phyloP scores from a whole-genome alignment of 2,329 filamentous ascomycete species.

The Emydomyces testavorans region DNA sequence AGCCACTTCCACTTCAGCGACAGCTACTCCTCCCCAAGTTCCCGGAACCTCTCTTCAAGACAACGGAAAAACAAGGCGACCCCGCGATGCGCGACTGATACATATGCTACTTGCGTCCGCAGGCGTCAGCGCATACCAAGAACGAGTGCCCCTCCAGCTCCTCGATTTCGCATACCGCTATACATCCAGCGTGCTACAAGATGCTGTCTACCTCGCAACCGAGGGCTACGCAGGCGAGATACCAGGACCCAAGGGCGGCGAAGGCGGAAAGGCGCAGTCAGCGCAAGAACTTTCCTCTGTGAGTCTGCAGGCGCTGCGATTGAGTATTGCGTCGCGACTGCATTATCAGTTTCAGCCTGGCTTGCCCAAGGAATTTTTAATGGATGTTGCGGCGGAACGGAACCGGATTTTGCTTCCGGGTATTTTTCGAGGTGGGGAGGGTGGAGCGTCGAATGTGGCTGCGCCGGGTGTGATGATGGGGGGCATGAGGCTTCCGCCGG shows the following conservation, averaged over 20 bases:
- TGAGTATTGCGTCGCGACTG: slow-evolving; percentile 49
- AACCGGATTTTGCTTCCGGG: slow-evolving; percentile 45
- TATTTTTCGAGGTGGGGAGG: slow-evolving; percentile 40
- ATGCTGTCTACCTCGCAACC: slow-evolving; percentile 41
- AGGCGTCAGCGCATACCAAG: slow-evolving; percentile 41
- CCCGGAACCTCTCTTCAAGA: slow-evolving; percentile 38
- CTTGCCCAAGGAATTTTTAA: slow-evolving; percentile 51
- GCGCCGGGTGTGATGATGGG: slow-evolving; percentile 32
- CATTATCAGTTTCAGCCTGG: slow-evolving; percentile 50
- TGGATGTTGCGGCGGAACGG: slow-evolving; percentile 46
- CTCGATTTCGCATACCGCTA: slow-evolving; percentile 45
- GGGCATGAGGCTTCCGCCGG: slow-evolving; percentile 49
- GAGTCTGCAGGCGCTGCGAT: slow-evolving; percentile 46
- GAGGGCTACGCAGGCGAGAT: slow-evolving; percentile 39
- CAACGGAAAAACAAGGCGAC: slow-evolving; percentile 36
- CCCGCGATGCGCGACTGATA: slow-evolving; percentile 41
- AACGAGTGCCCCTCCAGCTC: slow-evolving; percentile 42
- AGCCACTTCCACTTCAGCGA: slow-evolving; percentile 13
- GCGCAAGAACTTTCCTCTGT: slow-evolving; percentile 41
- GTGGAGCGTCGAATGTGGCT: slow-evolving; percentile 17
- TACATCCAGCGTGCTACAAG: slow-evolving; percentile 42
- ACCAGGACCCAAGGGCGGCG: slow-evolving; percentile 22
- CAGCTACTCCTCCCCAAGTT: slow-evolving; percentile 25
- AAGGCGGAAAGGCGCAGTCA: slow-evolving; percentile 24
- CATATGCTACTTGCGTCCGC: slow-evolving; percentile 41